Base-by-base conservation (phyloP, 169 alveolate genomes). In the Plasmodium cynomolgi region DNA sequence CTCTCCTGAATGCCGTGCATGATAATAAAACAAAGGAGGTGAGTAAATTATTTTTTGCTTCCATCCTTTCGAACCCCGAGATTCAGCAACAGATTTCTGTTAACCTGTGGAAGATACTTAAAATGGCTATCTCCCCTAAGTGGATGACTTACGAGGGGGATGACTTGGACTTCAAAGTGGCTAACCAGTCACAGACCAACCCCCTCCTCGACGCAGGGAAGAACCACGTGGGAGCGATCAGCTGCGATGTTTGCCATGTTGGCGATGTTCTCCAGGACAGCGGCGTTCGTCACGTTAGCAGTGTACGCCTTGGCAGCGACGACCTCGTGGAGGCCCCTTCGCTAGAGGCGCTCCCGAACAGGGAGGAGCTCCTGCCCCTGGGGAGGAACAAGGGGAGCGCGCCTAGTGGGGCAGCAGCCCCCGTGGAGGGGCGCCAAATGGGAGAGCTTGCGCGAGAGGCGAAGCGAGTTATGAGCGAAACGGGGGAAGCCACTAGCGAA, bases 131-230 rank as follows among this genome's bases (percentile, higher is more conserved):
- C 8, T 72, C 93, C 0, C 93, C 93, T 0, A 84, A 84, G 23
- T 84, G 93, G 93, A 72, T 84, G 84, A 33, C 56, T 20, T 62
- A 84, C 58, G 84, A 84, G 23, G 92, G 75, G 47, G 44, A 41
- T 0, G 54, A 84, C 15, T 8, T 20, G 33, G 2, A 62, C 34
- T 5, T 62, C 26, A 20, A 62, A 3, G 33, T 62, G 33, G 29
- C 3, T 1, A n/a, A 6, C 75, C 26, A 62, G 5, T 3, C 11
- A 3, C 34, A 1, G 7, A n/a, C 0, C 20, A 31, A n/a, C 6
- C 11, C 26, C 15, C 75, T 26, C 2, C 23, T 33, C 0, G 84
- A 39, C 15, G 37, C 29, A 1, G 39, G 34, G 15, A 56, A 2
- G 5, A 29, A 0, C 20, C 90, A 82, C 13, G 1, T 82, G 23